Evolutionary conservation across 331 rosid species (phyloP).

Genomic region (Spiraea crenata): DNA sequence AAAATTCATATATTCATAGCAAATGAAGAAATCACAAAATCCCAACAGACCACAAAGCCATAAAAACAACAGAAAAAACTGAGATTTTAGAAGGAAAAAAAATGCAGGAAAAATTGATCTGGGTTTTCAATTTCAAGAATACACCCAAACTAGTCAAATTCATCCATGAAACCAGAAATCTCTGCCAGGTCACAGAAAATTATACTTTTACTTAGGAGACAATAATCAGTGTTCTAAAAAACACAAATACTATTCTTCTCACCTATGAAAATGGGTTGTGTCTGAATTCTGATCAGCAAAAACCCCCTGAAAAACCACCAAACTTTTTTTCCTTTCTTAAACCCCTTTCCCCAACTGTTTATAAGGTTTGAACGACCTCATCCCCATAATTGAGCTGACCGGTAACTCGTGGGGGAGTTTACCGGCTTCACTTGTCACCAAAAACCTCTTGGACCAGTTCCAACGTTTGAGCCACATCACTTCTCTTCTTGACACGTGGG

Average conservation of each 20-base stretch:
- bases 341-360: slow-evolving; percentile 43
- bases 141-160: not conserved
- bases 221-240: not conserved
- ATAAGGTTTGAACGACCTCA: slow-evolving; percentile 18
- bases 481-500: slow-evolving; percentile 51
- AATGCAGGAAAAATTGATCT: slow-evolving; percentile 1
- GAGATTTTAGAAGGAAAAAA: not conserved
- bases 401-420: slow-evolving; percentile 25
- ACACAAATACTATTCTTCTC: not conserved
- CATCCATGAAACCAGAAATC: not conserved
- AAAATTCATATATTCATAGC: not conserved
- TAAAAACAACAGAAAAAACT: not conserved
- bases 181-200: not conserved
- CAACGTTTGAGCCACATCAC: slow-evolving; percentile 47
- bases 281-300: slow-evolving; percentile 37
- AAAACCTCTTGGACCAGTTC: slow-evolving; percentile 51
- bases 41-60: not conserved
- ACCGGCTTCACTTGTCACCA: slow-evolving; percentile 43
- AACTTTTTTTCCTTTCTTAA: slow-evolving; percentile 42
- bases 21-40: not conserved
- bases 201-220: not conserved
- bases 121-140: slow-evolving; percentile 5
- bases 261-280: slow-evolving; percentile 44
- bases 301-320: slow-evolving; percentile 50
- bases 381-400: slow-evolving; percentile 29